These are phyloP conservation scores for Caryopteris hybrid DNA, from an alignment of 305 asterid species.

Conservation along the genomic window DNA sequence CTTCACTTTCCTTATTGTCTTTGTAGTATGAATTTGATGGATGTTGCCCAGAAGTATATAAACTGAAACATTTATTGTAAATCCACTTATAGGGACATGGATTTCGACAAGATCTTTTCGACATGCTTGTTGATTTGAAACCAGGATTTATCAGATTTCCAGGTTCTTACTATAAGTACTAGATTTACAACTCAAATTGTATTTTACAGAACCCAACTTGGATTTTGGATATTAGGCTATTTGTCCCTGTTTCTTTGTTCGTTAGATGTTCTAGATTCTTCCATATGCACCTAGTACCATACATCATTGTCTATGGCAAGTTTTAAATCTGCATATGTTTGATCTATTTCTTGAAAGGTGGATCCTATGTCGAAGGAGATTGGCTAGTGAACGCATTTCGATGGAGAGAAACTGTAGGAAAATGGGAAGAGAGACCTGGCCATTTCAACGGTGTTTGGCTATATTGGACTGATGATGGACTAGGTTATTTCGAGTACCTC, in stretches of 20 bases:
- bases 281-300: not conserved
- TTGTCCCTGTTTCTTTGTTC: not conserved
- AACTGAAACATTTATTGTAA: not conserved
- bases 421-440: slow-evolving; percentile 89
- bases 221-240: not conserved
- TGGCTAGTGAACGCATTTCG: slow-evolving; percentile 71
- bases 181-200: not conserved
- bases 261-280: not conserved
- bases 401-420: slow-evolving; percentile 82
- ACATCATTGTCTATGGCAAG: not conserved
- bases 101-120: slow-evolving; percentile 77
- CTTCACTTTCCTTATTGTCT: not conserved
- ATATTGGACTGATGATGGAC: slow-evolving; percentile 97
- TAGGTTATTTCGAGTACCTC: slow-evolving; percentile 76
- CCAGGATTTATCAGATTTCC: slow-evolving; percentile 95
- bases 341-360: slow-evolving; percentile 37
- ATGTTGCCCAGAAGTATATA: not conserved
- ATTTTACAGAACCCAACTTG: not conserved
- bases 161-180: slow-evolving; percentile 35
- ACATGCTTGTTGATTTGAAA: slow-evolving; percentile 73
- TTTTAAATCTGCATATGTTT: not conserved
- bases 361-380: slow-evolving; percentile 85
- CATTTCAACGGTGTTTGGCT: slow-evolving; percentile 88
- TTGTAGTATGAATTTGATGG: not conserved
- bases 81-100: slow-evolving; percentile 77